Conservation (phyloP, 208 protist genomes). For the Naegleria lovaniensis region DNA sequence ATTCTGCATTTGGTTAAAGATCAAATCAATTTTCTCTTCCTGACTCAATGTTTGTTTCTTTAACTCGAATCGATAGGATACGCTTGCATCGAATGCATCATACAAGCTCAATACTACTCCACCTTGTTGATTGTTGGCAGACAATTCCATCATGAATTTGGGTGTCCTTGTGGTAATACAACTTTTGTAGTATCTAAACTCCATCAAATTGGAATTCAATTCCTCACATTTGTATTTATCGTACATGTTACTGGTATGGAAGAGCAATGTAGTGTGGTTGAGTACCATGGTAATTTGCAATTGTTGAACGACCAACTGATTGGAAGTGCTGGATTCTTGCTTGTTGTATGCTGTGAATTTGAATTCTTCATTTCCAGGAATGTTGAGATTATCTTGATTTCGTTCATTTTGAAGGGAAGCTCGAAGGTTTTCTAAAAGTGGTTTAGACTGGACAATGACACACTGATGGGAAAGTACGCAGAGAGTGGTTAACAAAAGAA, state of each 20-base stretch:
- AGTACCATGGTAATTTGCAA: neutral
- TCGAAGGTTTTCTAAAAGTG: too few relatives aligned
- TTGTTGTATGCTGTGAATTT: too few relatives aligned
- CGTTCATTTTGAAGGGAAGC: too few relatives aligned
- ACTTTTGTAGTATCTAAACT: neutral
- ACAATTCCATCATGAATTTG: neutral
- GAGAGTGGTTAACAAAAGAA: too few relatives aligned
- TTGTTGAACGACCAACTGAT: too few relatives aligned
- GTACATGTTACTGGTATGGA: neutral
- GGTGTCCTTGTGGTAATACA: neutral
- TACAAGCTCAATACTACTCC: neutral
- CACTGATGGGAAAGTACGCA: too few relatives aligned
- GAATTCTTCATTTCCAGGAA: too few relatives aligned
- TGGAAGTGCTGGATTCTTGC: too few relatives aligned
- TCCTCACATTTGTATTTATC: neutral
- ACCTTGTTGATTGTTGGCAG: neutral
- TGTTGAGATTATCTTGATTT: too few relatives aligned
- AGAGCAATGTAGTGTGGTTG: neutral
- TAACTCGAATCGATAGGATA: neutral
- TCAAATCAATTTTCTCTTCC: neutral
- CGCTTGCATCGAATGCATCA: neutral
- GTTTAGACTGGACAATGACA: too few relatives aligned
- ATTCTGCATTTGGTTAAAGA: neutral
- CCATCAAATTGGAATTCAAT: neutral
- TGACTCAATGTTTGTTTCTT: neutral